Conservation (phyloP, 2,329 filamentous ascomycete genomes). For the Pseudogymnoascus sp. region DNA sequence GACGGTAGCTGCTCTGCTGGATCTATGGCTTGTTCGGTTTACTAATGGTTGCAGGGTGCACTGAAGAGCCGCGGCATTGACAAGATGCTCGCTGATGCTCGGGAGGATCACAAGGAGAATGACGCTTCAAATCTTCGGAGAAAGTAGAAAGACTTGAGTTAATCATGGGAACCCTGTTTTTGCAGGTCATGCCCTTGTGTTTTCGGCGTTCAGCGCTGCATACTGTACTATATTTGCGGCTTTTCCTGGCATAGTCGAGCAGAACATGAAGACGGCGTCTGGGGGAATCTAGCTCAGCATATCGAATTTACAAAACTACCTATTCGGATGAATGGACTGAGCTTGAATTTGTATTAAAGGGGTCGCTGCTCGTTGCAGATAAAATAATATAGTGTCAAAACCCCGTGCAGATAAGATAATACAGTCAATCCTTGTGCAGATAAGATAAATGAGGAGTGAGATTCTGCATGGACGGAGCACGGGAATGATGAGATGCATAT, state of each 20-base stretch:
- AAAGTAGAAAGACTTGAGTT: constrained; percentile 18
- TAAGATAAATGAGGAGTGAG: background rate
- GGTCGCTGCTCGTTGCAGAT: background rate
- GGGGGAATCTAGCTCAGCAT: background rate
- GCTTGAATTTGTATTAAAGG: background rate
- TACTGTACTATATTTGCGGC: background rate
- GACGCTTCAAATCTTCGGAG: constrained; percentile 61
- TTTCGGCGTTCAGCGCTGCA: background rate
- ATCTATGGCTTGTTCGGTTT: constrained; percentile 8
- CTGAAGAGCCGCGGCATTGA: constrained; percentile 88
- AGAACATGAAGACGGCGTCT: background rate
- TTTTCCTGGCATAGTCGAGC: background rate
- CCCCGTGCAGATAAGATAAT: background rate
- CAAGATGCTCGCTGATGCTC: constrained; percentile 81
- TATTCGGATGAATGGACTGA: background rate
- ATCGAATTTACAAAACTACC: background rate
- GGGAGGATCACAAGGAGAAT: constrained; percentile 82
- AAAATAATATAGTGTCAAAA: background rate
- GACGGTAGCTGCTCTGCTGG: constrained; percentile 44
- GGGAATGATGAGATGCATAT: background rate
- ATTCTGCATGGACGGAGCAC: background rate
- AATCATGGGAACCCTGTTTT: background rate
- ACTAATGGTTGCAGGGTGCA: constrained; percentile 51
- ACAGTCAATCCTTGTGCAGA: background rate
- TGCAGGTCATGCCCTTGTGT: background rate